Conservation (phyloP, 257 asterid genomes). For the Ophiorrhiza pumila region DNA sequence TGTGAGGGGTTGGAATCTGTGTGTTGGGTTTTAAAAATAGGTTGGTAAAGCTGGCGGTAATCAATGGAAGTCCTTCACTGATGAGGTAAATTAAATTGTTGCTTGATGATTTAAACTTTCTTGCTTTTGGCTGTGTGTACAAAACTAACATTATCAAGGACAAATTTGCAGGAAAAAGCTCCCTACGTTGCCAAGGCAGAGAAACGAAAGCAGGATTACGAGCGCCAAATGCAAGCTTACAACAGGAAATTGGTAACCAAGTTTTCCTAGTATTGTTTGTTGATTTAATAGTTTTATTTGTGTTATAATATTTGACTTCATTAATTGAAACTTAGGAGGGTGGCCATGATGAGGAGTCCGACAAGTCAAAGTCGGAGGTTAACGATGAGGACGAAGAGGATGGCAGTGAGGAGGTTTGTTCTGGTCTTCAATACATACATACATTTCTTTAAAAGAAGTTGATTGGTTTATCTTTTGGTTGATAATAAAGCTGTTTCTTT, state of each 20-base stretch:
- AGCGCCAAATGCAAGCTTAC: constrained; percentile 51
- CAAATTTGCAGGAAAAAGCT: constrained; percentile 48
- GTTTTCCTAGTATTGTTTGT: not conserved
- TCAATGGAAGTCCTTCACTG: constrained; percentile 56
- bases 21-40: constrained; percentile 27
- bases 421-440: not conserved
- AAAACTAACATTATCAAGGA: not conserved
- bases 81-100: constrained; percentile 46
- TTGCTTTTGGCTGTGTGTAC: not conserved
- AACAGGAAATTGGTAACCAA: constrained; percentile 52
- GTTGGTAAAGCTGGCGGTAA: constrained; percentile 76
- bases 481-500: not conserved
- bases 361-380: constrained; percentile 70
- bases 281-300: not conserved
- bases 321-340: constrained; percentile 24
- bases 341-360: constrained; percentile 61
- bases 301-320: constrained; percentile 5
- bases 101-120: not conserved
- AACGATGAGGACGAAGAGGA: constrained; percentile 55
- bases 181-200: constrained; percentile 48
- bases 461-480: not conserved
- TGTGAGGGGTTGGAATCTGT: not conserved
- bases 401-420: constrained; percentile 53
- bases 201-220: constrained; percentile 58
- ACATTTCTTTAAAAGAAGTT: not conserved